Evolutionary conservation across 257 asterid genomes (phyloP), one percentile per base, ranked within the genome.

Genomic region (Leptodermis oblonga): DNA sequence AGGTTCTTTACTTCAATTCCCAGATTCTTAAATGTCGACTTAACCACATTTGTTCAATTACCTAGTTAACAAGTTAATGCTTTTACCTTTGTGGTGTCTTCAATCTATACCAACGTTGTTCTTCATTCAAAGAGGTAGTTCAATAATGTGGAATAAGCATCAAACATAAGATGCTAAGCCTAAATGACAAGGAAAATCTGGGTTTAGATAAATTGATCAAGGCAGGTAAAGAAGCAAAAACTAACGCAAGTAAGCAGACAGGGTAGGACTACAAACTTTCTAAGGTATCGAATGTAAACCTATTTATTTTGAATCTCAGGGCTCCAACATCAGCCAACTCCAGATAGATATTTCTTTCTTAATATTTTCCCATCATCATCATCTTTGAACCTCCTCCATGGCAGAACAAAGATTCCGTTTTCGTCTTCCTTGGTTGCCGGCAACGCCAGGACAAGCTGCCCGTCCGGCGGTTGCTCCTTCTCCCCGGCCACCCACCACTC

Each of bases 381-480:
- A 26, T 46, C 59, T 28, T 59, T 59, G 8, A 69, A 39, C 39
- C 7, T 12, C 67, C 60, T 59, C 52, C 31, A 90, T 90, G 96
- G 83, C 84, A 10, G 90, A 84, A 42, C 85, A 85, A 76, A 79
- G 83, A 66, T 63, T 80, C 65, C 82, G 83, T 20, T 79, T 76
- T 14, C 94, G 92, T 18, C 78, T 88, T 28, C 82, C 82, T 45
- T 80, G 88, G 84, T 62, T 52, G 31, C 42, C 84, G 30, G 62
- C 76, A n/a, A n/a, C n/a, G n/a, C n/a, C n/a, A 15, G 48, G 68
- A 41, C 49, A 83, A 0, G 31, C 80, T 61, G 30, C 80, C 42
- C 83, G 83, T 45, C 85, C 84, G n/a, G n/a, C n/a, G n/a, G n/a
- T n/a, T 51, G 7, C 78, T 70, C n/a, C 76, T 22, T 28, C 79